Evolutionary conservation across 139 green algal genomes (phyloP).

Genomic region (Chlamydomonas urium): DNA sequence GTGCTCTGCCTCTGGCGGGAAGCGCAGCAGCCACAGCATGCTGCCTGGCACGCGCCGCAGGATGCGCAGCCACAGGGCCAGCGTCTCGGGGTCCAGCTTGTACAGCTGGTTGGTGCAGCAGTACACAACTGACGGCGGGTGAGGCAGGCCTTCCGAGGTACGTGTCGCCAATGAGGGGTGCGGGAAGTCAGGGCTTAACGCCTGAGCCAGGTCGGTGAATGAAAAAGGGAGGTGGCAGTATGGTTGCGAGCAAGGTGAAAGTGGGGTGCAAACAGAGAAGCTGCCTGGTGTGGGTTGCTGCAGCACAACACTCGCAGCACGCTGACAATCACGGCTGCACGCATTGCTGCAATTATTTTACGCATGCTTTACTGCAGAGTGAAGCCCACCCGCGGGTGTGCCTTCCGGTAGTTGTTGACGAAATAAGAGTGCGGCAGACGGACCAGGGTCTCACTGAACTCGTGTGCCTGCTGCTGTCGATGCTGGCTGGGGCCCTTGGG

Average conservation of each 20-base stretch:
- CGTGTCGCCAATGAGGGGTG: constrained; percentile 2
- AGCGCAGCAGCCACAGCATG: constrained; percentile 89
- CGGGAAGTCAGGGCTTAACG: no score
- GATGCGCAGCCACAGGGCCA: constrained; percentile 77
- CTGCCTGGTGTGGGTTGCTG: no score
- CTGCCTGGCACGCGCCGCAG: constrained; percentile 63
- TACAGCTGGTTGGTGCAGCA: constrained; percentile 60
- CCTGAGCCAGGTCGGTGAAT: no score
- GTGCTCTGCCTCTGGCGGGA: constrained; percentile 59
- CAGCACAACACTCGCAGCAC: no score
- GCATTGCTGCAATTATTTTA: no score
- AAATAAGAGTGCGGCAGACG: constrained; percentile 93
- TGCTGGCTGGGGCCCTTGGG: background rate
- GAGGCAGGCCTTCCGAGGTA: constrained; percentile 4
- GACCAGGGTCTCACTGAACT: constrained; percentile 76
- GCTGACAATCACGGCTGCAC: no score
- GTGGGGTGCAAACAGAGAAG: no score
- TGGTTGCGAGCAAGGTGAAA: no score
- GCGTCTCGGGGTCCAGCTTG: constrained; percentile 88
- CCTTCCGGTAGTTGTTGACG: constrained; percentile 52
- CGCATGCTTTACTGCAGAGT: no score
- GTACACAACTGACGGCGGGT: constrained; percentile 16
- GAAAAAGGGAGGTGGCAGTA: no score
- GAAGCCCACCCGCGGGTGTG: no score
- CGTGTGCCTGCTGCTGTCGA: background rate